Conservation (phyloP, 208 protist genomes). For the Trypanosoma brucei region DNA sequence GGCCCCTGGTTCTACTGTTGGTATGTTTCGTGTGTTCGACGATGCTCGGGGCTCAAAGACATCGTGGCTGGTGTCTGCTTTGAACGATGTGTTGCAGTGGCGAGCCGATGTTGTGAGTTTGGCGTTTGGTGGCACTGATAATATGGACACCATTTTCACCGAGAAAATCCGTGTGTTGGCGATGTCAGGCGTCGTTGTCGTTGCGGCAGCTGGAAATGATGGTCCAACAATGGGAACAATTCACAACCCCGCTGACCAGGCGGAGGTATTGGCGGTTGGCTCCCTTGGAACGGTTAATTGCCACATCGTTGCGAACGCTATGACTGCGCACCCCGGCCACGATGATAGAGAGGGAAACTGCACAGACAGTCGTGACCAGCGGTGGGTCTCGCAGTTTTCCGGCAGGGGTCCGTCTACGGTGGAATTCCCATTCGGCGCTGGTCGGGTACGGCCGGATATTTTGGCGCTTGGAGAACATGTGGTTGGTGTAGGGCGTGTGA, state of each 20-base stretch:
- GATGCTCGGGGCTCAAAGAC: conserved; percentile 69
- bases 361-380: neutral
- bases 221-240: conserved; percentile 94
- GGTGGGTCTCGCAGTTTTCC: conserved; percentile 83
- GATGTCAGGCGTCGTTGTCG: conserved; percentile 87
- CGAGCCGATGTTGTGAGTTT: conserved; percentile 93
- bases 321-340: neutral
- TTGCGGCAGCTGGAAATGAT: conserved; percentile 97
- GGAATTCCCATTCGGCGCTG: conserved; percentile 92
- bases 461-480: conserved; percentile 82
- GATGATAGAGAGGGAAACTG: neutral
- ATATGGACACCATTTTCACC: conserved; percentile 88
- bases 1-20: conserved; percentile 88
- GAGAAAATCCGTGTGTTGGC: conserved; percentile 87
- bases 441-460: conserved; percentile 95
- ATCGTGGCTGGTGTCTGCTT: conserved; percentile 94
- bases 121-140: conserved; percentile 95
- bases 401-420: conserved; percentile 91
- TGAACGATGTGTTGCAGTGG: conserved; percentile 37
- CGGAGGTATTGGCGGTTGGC: conserved; percentile 94
- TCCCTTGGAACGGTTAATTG: conserved; percentile 20
- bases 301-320: neutral
- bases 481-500: conserved; percentile 16
- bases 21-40: conserved; percentile 95
- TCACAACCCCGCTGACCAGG: conserved; percentile 94